A percentile compares a stretch with the other conserved stretches of the same genome.
Conservation (phyloP, 2,329 filamentous ascomycete genomes). For the Neoarthrinium moseri region DNA sequence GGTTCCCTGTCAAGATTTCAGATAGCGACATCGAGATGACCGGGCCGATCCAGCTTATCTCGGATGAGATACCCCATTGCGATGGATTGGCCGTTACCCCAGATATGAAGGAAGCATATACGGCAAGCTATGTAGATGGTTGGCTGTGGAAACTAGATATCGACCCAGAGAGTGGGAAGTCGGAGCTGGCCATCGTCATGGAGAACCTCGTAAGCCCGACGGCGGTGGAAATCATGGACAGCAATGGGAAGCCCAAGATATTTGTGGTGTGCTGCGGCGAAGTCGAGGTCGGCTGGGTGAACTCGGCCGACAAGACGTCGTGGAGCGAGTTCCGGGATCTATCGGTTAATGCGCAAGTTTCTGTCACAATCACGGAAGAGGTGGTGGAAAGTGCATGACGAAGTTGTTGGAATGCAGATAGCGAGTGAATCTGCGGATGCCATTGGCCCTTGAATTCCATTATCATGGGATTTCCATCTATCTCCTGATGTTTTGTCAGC, state of each 20-base stretch:
- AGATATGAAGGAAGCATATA: conserved; percentile 22
- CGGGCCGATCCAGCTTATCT: conserved; percentile 21
- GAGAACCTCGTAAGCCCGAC: conserved; percentile 6
- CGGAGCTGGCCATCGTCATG: neutral
- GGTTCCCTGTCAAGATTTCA: conserved; percentile 23
- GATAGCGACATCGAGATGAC: conserved; percentile 16
- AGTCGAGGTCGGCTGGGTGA: conserved; percentile 4
- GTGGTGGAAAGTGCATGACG: conserved; percentile 1
- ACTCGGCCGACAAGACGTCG: neutral
- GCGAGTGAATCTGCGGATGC: no score
- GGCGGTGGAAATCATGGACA: conserved; percentile 1
- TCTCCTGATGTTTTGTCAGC: no score
- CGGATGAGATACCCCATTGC: conserved; percentile 23
- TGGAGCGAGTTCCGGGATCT: neutral
- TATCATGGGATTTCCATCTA: no score
- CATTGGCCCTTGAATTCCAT: no score
- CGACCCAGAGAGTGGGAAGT: neutral
- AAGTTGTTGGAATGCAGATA: no score
- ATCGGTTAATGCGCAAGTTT: neutral
- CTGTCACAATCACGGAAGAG: neutral
- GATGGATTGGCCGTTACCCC: conserved; percentile 24
- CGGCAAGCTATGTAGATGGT: conserved; percentile 17
- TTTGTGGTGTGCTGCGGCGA: conserved; percentile 7
- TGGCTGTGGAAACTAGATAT: conserved; percentile 17
- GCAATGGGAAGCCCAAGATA: neutral